A percentile compares a stretch with the other conserved stretches of the same genome.
These are phyloP conservation scores for Halteria grandinella DNA, from an alignment of 73 alveolate genomes.

Conservation along the genomic window DNA sequence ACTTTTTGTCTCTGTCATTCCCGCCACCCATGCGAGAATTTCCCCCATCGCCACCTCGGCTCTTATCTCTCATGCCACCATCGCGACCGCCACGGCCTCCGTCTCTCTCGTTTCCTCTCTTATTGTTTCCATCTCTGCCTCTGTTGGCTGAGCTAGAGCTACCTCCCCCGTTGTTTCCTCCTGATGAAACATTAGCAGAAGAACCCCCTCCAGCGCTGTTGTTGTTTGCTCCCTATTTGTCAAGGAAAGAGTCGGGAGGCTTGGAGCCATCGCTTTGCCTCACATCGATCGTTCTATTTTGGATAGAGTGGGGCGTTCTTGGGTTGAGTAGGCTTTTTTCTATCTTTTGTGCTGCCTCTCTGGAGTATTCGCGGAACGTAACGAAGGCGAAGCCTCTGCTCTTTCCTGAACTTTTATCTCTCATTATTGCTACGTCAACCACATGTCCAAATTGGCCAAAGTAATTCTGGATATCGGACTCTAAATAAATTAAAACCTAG, in stretches of 20 bases:
- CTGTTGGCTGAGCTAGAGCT: background rate
- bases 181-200: background rate
- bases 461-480: constrained; percentile 48
- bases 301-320: constrained; percentile 36
- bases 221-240: too few species aligned
- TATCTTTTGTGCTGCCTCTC: constrained; percentile 5
- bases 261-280: constrained; percentile 46
- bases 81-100: constrained; percentile 2
- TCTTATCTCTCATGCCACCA: background rate
- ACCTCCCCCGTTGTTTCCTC: background rate
- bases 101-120: too few species aligned
- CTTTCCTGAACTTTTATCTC: constrained; percentile 72
- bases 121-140: too few species aligned
- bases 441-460: constrained; percentile 62
- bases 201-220: background rate
- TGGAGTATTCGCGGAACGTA: constrained; percentile 16
- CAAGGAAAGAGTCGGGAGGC: constrained; percentile 49
- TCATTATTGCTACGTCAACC: constrained; percentile 66
- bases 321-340: constrained; percentile 26
- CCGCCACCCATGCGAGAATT: background rate
- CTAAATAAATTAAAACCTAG: constrained; percentile 8
- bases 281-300: constrained; percentile 40
- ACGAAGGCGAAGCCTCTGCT: constrained; percentile 76
- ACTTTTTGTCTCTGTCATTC: too few species aligned
- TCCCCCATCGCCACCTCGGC: too few species aligned